phyloP scores from a whole-genome alignment of 345 rosid genomes.

The Boechera divaricarpa region DNA sequence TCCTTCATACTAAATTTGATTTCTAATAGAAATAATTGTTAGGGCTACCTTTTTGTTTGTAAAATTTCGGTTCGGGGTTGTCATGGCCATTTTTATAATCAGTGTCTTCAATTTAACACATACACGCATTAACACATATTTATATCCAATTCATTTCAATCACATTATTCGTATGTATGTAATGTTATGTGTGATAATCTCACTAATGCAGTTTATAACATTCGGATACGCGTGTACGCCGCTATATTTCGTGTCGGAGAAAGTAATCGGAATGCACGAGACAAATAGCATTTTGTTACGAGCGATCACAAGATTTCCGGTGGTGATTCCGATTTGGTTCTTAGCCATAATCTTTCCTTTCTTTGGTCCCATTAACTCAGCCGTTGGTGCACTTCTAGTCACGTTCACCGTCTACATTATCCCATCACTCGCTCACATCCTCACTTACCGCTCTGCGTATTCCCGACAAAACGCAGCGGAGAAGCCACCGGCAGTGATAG shows the following conservation, averaged over 20 bases:
- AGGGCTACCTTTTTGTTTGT: no score
- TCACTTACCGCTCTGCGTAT: constrained; percentile 68
- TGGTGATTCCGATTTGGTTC: constrained; percentile 88
- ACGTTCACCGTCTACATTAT: constrained; percentile 92
- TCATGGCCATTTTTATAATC: no score
- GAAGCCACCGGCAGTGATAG: constrained; percentile 67
- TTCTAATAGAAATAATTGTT: no score
- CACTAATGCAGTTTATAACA: constrained; percentile 71
- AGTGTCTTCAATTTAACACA: no score
- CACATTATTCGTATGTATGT: neutral
- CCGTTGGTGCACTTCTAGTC: constrained; percentile 83
- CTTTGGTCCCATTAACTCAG: constrained; percentile 90
- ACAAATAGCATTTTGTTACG: constrained; percentile 71
- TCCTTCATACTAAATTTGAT: no score
- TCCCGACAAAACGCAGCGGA: constrained; percentile 81
- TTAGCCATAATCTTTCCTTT: constrained; percentile 86
- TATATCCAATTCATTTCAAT: neutral
- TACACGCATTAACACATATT: neutral
- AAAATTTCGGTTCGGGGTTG: no score
- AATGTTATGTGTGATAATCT: neutral
- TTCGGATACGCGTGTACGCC: constrained; percentile 90
- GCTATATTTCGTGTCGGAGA: constrained; percentile 90
- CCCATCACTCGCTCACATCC: constrained; percentile 84
- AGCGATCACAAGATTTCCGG: constrained; percentile 73
- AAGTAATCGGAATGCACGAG: constrained; percentile 79